Conservation (phyloP, 139 green algal species). For the Chlamydomonas applanata region DNA sequence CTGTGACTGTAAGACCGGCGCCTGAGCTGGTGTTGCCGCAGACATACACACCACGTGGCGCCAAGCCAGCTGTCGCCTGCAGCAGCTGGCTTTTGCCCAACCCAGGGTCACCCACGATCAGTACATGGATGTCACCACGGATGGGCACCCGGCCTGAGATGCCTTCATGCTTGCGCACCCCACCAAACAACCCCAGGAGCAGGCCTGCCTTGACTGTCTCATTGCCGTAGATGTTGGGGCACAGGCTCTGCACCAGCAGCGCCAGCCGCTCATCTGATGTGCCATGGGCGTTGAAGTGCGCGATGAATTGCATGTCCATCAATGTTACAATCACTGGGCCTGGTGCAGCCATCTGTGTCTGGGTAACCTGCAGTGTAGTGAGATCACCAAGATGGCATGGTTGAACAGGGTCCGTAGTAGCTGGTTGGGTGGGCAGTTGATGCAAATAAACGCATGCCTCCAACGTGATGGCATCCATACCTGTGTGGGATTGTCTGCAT, state of each 20-base stretch:
- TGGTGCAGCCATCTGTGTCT: too few relatives aligned
- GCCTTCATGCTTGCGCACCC: constrained; percentile 69
- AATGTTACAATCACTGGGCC: constrained; percentile 13
- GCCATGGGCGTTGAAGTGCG: constrained; percentile 64
- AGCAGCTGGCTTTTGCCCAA: constrained; percentile 91
- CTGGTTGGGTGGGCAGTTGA: too few relatives aligned
- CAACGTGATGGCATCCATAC: too few relatives aligned
- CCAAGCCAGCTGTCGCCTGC: constrained; percentile 65
- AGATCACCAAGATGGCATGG: too few relatives aligned
- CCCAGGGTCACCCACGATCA: constrained; percentile 86
- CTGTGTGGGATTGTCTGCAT: too few relatives aligned
- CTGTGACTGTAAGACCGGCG: constrained; percentile 81
- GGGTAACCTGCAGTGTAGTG: too few relatives aligned
- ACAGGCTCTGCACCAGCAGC: constrained; percentile 81
- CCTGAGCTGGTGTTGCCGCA: constrained; percentile 75
- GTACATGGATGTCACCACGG: constrained; percentile 81
- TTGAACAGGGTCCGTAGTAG: too few relatives aligned
- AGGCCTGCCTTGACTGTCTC: constrained; percentile 90
- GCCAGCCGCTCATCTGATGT: constrained; percentile 34
- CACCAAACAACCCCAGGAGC: constrained; percentile 85
- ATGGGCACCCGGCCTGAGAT: constrained; percentile 38
- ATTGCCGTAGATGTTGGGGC: constrained; percentile 87
- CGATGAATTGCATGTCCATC: constrained; percentile 84
- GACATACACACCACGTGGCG: constrained; percentile 91
- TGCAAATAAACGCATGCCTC: too few relatives aligned